Evolutionary conservation across 2,329 filamentous ascomycete species (phyloP), one percentile per base, ranked within the genome.

Genomic region (Trichoderma sp.): DNA sequence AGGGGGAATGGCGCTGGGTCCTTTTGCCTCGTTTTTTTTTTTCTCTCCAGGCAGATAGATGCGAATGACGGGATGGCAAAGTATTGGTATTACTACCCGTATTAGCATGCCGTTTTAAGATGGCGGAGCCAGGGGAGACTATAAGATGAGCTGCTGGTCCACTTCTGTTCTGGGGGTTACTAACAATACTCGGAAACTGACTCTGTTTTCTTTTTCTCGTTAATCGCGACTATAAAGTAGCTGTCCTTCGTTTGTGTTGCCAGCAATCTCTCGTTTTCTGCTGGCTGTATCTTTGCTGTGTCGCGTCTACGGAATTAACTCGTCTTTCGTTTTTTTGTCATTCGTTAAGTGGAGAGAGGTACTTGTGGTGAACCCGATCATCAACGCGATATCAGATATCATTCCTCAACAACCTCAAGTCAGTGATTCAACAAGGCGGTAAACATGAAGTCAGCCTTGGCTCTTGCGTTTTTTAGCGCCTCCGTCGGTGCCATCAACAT

Each of bases 381-480:
- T 48, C n/a, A 45, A 22, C 19, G 10, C 42, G 42, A 48, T 29
- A 29, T 29, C 7, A 29, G 29, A 29, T 4, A 29, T 29, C 7
- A 7, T 29, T 29, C 29, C 29, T 5, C 42, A 10, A 22, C 42
- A 48, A n/a, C n/a, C n/a, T n/a, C n/a, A 19, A 48, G 42, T 48
- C 42, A 13, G 12, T 48, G 42, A 48, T 48, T 22, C 42, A 22
- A 48, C 19, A 48, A 48, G n/a, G 19, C 5, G 9, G 42, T 48
- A 13, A 48, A 48, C 42, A 48, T 48, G 42, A 48, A 48, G 35
- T 27, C 54, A 13, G 67, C 61, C 42, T 52, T 68, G 61, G 61
- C 52, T 19, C 53, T 68, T 19, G 61, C 59, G 39, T 15, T 68
- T 17, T 53, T 68, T 42, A 53, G 67, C 29, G 61, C 63, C 32